Base-by-base conservation (phyloP, 257 asterid species). In the Perilla frutescens region DNA sequence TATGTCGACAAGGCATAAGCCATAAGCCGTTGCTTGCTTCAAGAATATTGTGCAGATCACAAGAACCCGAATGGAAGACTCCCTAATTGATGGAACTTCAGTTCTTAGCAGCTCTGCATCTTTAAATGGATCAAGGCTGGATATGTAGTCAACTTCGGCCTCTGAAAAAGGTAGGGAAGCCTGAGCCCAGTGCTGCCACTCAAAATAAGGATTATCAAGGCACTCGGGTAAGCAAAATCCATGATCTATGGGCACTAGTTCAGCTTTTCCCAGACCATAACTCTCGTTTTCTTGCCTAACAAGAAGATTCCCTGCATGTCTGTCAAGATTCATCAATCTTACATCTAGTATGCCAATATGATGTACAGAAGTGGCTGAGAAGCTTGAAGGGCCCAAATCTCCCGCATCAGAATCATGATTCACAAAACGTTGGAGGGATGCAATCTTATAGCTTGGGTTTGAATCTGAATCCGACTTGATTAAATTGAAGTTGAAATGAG, bases 181-280 rank as follows among this genome's bases (percentile, higher is more conserved):
- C 79, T 91, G 97, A 3, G 97, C 97, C 99, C 97, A 91, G 36
- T 94, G 99, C 65, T 90, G 82, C 97, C 99, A 91, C 83, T 94
- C 99, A 7, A 91, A 94, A 70, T 94, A 94, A 3, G 99, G 99
- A 79, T 91, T 96, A 34, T 94, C 97, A 6, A 94, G 93, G 7
- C 93, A 82, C 78, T 91, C 97, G 0, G 99, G 99, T 63, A 91
- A 84, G 84, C 97, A 94, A 71, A 88, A 90, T 12, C 99, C 99
- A 58, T 94, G 99, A 75, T 94, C 99, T 39, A 94, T 94, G 6
- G 99, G 97, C 58, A 94, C 91, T 5, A 94, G 91, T 83, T 91
- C 96, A 7, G 96, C 89, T 29, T 80, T 80, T 37, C 84, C 90
- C 48, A 73, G 79, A 13, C 78, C 85, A 65, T 78, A 86, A 54